phyloP scores from a whole-genome alignment of 345 rosid genomes.

The Rhizophora apiculata region DNA sequence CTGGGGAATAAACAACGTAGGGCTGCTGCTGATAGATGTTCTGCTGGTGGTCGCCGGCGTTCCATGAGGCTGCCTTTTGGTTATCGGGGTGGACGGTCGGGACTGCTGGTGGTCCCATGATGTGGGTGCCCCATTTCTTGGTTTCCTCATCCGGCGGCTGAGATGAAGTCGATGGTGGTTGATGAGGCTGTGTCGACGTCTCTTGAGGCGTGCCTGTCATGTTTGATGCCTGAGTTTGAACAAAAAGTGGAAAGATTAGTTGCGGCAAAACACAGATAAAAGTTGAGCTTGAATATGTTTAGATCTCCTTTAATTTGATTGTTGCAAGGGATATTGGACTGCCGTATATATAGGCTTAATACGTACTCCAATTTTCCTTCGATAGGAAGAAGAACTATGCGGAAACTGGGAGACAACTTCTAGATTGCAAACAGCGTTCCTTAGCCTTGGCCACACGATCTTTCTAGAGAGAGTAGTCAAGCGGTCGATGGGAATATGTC shows the following conservation, averaged over 20 bases:
- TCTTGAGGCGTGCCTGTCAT: slow-evolving; percentile 13
- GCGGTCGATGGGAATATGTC: neutral
- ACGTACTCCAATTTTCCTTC: neutral
- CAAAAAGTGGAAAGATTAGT: neutral
- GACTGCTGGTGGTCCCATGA: slow-evolving; percentile 79
- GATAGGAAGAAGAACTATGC: neutral
- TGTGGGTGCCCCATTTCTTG: slow-evolving; percentile 74
- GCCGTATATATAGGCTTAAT: neutral
- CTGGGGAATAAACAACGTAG: slow-evolving; percentile 58
- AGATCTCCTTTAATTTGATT: neutral
- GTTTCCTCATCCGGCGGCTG: slow-evolving; percentile 29
- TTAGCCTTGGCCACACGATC: neutral
- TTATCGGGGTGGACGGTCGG: slow-evolving; percentile 84
- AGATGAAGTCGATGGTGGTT: slow-evolving; percentile 13
- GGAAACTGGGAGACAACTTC: neutral
- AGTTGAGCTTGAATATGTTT: neutral
- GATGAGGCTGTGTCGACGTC: neutral
- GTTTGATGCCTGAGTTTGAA: neutral
- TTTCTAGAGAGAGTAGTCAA: neutral
- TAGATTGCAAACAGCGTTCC: neutral
- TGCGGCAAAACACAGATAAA: neutral
- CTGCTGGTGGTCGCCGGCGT: slow-evolving; percentile 51
- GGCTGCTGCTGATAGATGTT: slow-evolving; percentile 47
- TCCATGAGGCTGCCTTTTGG: slow-evolving; percentile 78
- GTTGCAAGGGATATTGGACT: neutral